These are phyloP conservation scores for Candida michaelii DNA, from an alignment of 805 yeast genomes.

Conservation along the genomic window DNA sequence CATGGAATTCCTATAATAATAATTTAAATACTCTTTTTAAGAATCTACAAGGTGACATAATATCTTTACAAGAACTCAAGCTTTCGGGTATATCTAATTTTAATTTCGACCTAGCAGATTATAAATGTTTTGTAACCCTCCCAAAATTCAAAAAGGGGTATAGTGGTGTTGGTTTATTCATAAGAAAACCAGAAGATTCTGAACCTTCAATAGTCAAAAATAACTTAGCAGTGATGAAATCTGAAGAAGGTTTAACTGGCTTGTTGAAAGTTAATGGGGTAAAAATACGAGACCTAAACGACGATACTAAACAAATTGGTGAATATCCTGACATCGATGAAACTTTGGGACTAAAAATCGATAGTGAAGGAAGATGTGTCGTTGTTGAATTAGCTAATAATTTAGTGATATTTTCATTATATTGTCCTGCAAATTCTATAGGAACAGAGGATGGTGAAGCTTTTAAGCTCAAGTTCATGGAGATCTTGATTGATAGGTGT, in stretches of 20 bases:
- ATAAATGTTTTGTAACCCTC: slow-evolving; percentile 63
- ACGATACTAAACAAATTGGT: slow-evolving; percentile 52
- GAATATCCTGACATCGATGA: slow-evolving; percentile 54
- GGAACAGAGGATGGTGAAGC: slow-evolving; percentile 65
- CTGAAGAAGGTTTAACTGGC: slow-evolving; percentile 94
- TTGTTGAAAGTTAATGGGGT: slow-evolving; percentile 25
- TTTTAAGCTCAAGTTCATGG: slow-evolving; percentile 58
- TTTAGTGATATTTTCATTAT: slow-evolving; percentile 62
- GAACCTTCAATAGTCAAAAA: slow-evolving; percentile 38
- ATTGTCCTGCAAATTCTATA: slow-evolving; percentile 91
- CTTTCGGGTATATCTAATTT: slow-evolving; percentile 30
- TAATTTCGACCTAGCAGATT: slow-evolving; percentile 53
- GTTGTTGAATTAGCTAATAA: slow-evolving; percentile 68
- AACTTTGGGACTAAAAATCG: slow-evolving; percentile 49
- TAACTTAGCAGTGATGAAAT: slow-evolving; percentile 58
- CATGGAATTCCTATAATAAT: slow-evolving; percentile 62
- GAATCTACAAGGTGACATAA: slow-evolving; percentile 64
- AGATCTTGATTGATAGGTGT: slow-evolving; percentile 60
- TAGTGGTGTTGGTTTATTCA: slow-evolving; percentile 87
- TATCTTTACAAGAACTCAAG: slow-evolving; percentile 88
- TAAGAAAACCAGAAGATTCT: slow-evolving; percentile 48
- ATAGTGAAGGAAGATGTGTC: slow-evolving; percentile 82
- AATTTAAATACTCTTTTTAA: slow-evolving; percentile 47
- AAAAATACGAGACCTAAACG: slow-evolving; percentile 17
- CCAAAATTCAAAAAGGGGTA: slow-evolving; percentile 77